A percentile compares a stretch with the other conserved stretches of the same genome.
phyloP scores from a whole-genome alignment of 108 stramenopile genomes.

The Cyclotella atomus region DNA sequence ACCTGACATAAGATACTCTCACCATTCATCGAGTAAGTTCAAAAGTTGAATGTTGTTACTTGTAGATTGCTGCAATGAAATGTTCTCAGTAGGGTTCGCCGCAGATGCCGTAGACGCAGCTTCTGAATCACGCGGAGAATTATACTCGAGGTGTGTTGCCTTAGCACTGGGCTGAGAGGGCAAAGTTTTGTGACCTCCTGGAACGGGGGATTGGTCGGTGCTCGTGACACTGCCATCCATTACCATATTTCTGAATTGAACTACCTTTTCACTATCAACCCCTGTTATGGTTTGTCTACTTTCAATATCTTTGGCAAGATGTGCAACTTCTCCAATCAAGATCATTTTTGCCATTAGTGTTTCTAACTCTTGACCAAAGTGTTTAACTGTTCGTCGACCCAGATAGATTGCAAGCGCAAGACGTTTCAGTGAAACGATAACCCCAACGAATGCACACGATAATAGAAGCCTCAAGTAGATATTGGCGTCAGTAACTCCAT shows the following conservation, averaged over 20 bases:
- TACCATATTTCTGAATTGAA: constrained; percentile 27
- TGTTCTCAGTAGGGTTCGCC: neutral
- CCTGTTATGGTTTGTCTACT: constrained; percentile 4
- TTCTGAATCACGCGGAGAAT: too few relatives aligned
- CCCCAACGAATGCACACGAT: constrained; percentile 43
- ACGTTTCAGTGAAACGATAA: constrained; percentile 61
- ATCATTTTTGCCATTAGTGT: constrained; percentile 69
- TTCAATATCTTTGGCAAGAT: constrained; percentile 47
- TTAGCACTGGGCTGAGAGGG: neutral
- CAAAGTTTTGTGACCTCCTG: too few relatives aligned
- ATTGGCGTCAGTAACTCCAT: constrained; percentile 14
- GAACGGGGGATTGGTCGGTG: too few relatives aligned
- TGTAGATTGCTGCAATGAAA: constrained; percentile 4
- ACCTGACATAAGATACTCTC: too few relatives aligned
- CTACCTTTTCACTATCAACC: constrained; percentile 27
- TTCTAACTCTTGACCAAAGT: constrained; percentile 62
- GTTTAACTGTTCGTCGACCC: constrained; percentile 56
- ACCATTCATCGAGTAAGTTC: constrained; percentile 54
- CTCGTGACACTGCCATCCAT: too few relatives aligned
- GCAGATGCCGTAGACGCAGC: neutral
- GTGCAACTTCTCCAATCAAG: constrained; percentile 63
- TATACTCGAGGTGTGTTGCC: neutral
- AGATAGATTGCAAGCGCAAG: constrained; percentile 60
- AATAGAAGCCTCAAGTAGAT: constrained; percentile 29
- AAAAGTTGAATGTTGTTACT: constrained; percentile 20